Evolutionary conservation across 352 stramenopile species (phyloP), one percentile per base, ranked within the genome.

Genomic region (Pythium monospermum): DNA sequence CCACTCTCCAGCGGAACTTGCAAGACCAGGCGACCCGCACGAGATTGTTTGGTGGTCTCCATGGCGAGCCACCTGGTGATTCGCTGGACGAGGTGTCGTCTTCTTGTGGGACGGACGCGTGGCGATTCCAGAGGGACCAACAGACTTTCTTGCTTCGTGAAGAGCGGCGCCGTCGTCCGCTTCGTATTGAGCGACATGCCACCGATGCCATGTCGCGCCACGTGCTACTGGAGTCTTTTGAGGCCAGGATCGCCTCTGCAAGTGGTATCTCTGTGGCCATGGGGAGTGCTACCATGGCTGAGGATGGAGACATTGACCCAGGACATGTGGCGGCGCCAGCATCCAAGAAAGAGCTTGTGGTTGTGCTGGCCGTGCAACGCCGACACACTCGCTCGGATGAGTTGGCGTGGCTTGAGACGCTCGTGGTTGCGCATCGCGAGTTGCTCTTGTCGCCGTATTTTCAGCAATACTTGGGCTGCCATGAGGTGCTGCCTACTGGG

Each of bases 401-500:
- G 2, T 30, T 63, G 15, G 15, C 16, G 18, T 45, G 35, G 36
- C 23, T 67, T 1, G 53, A 63, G 2, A 46, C 32, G 19, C 15
- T 44, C 0, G 36, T 59, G 4, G 48, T 45, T 16, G 53, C 53
- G 0, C 32, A 58, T 16, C 31, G 41, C 1, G 45, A 67, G 40
- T 25, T 67, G n/a, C 22, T 40, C 10, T 15, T 67, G 30, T 67
- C 59, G 35, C 53, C 59, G 8, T 67, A 59, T 37, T 43, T 59
- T 25, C 48, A 56, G 31, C 59, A 52, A 8, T 67, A 59, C 22
- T 12, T 63, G 12, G 59, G 59, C 7, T 53, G 31, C 21, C 32
- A 31, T 38, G 30, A 59, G 13, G 38, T 26, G 3, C 6, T 31
- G 3, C 16, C n/a, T 18, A 13, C 13, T 4, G n/a, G n/a, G n/a